Percentiles rank a stretch among this genome's conserved stretches.
Evolutionary conservation across 805 yeast species (phyloP).

Genomic region (Lipomyces japonicus): DNA sequence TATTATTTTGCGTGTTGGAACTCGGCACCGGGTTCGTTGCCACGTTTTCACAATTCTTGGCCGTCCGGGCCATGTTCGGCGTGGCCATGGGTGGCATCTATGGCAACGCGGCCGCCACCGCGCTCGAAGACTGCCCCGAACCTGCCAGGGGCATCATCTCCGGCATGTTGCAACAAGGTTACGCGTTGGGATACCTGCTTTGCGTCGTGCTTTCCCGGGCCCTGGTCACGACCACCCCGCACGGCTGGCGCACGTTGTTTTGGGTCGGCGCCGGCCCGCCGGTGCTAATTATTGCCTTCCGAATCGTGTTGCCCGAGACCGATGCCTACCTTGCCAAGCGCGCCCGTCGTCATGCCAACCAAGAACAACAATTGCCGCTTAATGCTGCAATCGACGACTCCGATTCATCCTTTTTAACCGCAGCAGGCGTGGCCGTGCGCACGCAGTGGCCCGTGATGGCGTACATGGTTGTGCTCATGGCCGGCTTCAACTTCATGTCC

Average conservation of each 20-base stretch:
- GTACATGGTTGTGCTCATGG: constrained; percentile 58
- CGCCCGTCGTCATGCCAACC: constrained; percentile 26
- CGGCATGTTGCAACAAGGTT: constrained; percentile 78
- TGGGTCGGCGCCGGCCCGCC: constrained; percentile 75
- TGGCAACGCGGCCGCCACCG: constrained; percentile 62
- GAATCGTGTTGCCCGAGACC: constrained; percentile 59
- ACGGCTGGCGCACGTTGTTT: constrained; percentile 67
- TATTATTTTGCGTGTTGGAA: constrained; percentile 53
- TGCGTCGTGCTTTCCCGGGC: constrained; percentile 67
- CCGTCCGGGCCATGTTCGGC: constrained; percentile 62
- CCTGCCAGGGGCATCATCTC: constrained; percentile 58
- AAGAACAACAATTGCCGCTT: constrained; percentile 5
- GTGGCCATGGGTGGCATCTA: constrained; percentile 69
- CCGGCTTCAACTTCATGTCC: constrained; percentile 67
- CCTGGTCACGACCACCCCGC: constrained; percentile 42
- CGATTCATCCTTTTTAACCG: constrained; percentile 55
- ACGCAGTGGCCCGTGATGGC: constrained; percentile 59
- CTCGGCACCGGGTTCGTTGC: constrained; percentile 64
- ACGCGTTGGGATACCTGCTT: constrained; percentile 64
- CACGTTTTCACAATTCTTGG: constrained; percentile 56
- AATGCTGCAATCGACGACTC: constrained; percentile 32
- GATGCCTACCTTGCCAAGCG: constrained; percentile 33
- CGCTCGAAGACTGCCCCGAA: constrained; percentile 61
- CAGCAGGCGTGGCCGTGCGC: constrained; percentile 42
- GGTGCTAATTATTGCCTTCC: constrained; percentile 54